Evolutionary conservation across 495 filamentous ascomycete species (phyloP).

Genomic region (Podospora fimiseda): DNA sequence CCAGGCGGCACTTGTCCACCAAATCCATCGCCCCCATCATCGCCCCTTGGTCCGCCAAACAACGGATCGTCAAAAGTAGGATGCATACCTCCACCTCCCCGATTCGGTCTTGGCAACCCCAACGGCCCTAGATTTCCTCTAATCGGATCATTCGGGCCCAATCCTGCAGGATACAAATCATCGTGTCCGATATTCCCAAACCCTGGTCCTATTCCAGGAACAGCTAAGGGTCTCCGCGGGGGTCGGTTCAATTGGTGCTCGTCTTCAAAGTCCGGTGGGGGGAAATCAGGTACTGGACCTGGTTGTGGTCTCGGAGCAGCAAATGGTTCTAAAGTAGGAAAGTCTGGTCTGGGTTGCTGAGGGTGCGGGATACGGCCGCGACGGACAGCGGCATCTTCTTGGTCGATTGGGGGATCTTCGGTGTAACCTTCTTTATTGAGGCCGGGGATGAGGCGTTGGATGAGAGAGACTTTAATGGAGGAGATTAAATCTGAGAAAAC

Average conservation of each 20-base stretch:
- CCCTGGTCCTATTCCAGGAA: slow-evolving; percentile 42
- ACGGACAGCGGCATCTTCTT: no score
- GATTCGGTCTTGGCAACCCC: slow-evolving; percentile 15
- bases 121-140: slow-evolving; percentile 53
- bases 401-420: no score
- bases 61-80: slow-evolving; percentile 91
- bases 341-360: slow-evolving; percentile 61
- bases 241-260: slow-evolving; percentile 78
- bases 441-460: slow-evolving; percentile 71
- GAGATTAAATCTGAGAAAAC: slow-evolving; percentile 50
- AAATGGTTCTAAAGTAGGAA: slow-evolving; percentile 49
- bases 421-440: slow-evolving; percentile 73
- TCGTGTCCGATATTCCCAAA: slow-evolving; percentile 59
- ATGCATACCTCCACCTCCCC: slow-evolving; percentile 83
- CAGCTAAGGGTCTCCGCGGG: slow-evolving; percentile 39
- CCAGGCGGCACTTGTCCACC: slow-evolving; percentile 53
- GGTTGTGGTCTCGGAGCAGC: slow-evolving; percentile 56
- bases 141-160: slow-evolving; percentile 80
- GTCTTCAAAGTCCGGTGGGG: slow-evolving; percentile 88
- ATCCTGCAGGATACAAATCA: slow-evolving; percentile 80
- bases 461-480: slow-evolving; percentile 66
- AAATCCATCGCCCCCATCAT: slow-evolving; percentile 29
- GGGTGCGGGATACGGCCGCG: slow-evolving; percentile 52
- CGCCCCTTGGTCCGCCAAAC: slow-evolving; percentile 58
- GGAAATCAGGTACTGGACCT: slow-evolving; percentile 68